Evolutionary conservation across 2,329 filamentous ascomycete species (phyloP), one percentile per base, ranked within the genome.

Genomic region (Grosmannia huntii): DNA sequence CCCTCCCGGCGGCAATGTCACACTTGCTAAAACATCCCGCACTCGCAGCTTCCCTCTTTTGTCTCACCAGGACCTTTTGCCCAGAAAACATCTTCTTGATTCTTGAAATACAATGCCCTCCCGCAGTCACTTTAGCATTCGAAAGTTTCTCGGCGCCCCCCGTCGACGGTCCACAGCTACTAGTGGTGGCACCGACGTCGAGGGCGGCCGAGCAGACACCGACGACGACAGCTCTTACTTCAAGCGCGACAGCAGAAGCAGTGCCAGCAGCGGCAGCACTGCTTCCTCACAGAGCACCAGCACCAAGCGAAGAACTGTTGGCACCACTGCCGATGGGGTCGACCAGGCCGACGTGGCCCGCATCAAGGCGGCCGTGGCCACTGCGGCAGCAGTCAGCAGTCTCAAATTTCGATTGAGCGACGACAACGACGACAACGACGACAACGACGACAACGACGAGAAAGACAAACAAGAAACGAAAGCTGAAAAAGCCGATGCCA

Each of bases 291-390:
- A 16, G 12, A 41, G 19, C 5, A 10, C 11, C 28, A 16, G 28
- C 28, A 21, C 23, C 7, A 33, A 36, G 41, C 23, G 19, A 21
- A n/a, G 23, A 28, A 31, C 4, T 9, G 25, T 9, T 33, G 25
- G 33, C 31, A 33, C 36, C 16, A 5, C 31, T 10, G 19, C 27
- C n/a, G 28, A 23, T 1, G 49, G 50, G n/a, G 48, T 59, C 14
- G 60, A 46, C 57, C 58, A 60, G 33, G 75, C 71, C 3, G 81
- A 85, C 61, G 75, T 82, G 21, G 71, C 71, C 5, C 66, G 68
- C 53, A 77, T 84, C n/a, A 64, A 83, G 6, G 73, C 72, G 62
- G 74, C 71, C 2, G 82, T 79, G 27, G 60, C 60, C 0, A 59
- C 61, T 0, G 60, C 60, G 0, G 57, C 60, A 0, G 44, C 56